phyloP scores from a whole-genome alignment of 2,329 filamentous ascomycete species.

The Sclerotinia subarctica region DNA sequence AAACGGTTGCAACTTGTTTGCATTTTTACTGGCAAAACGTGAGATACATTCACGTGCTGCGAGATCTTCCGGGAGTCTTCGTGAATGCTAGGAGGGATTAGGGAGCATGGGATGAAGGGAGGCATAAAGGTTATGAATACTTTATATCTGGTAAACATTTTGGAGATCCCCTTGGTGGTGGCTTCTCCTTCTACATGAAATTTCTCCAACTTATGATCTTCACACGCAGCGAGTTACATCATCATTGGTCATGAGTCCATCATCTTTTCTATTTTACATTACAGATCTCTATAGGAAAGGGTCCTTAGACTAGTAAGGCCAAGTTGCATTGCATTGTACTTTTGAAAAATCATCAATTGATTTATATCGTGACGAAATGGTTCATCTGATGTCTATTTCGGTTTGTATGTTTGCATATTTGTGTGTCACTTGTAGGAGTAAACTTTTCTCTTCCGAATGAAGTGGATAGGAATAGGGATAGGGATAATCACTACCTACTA shows the following conservation, averaged over 20 bases:
- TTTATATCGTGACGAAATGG: constrained; percentile 26
- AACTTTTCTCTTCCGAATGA: not conserved
- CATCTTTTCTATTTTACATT: constrained; percentile 37
- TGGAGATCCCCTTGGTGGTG: constrained; percentile 22
- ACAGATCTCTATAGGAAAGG: constrained; percentile 31
- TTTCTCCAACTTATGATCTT: constrained; percentile 34
- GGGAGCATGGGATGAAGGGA: constrained; percentile 10
- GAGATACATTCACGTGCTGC: constrained; percentile 25
- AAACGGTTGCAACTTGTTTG: constrained; percentile 24
- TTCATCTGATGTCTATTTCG: not conserved
- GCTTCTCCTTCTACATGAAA: constrained; percentile 26
- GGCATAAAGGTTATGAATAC: constrained; percentile 20
- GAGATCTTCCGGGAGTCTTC: constrained; percentile 21
- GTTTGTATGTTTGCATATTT: not conserved
- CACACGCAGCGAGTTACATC: constrained; percentile 36
- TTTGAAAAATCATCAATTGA: constrained; percentile 30
- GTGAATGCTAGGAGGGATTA: constrained; percentile 16
- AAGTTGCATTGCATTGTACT: constrained; percentile 32
- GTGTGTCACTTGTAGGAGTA: not conserved
- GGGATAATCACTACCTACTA: no score
- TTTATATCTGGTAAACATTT: constrained; percentile 24
- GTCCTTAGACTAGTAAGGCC: constrained; percentile 32
- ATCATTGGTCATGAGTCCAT: constrained; percentile 20
- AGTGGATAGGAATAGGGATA: not conserved
- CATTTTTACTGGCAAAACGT: constrained; percentile 26